Base-by-base conservation (phyloP, 2,329 filamentous ascomycete genomes). In the Phyllachora maydis region DNA sequence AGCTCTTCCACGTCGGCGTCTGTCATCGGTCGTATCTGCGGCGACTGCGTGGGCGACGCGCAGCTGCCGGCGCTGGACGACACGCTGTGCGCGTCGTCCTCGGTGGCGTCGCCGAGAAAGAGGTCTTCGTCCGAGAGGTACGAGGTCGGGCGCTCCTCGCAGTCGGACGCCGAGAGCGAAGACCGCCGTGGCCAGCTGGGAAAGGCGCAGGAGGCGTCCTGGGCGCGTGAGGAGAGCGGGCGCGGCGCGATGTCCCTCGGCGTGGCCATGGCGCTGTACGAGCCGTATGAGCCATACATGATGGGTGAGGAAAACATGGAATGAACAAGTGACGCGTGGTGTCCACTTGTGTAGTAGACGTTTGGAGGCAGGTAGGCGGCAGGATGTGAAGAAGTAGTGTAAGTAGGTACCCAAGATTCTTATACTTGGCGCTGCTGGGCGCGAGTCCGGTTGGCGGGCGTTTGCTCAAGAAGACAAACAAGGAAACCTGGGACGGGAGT, bases 111-210 rank as follows among this genome's bases (percentile, higher is more conserved):
- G 39, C 51, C 45, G n/a, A n/a, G n/a, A n/a, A n/a, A n/a, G 27
- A 59, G 57, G 35, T 71, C 66, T 45, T 71, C 66, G 48, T 72
- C 66, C 19, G 64, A 67, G 31, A 71, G 52, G 43, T 56, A 66
- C 1, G 61, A 62, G 3, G 58, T 57, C 11, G 60, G 54, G 28
- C 55, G 53, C 22, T 50, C 43, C 28, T 45, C 42, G 25, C 39
- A 38, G 33, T 48, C 41, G 25, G 45, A 44, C 32, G 52, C 48
- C 24, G 48, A 49, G 29, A 67, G 52, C 18, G 59, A 62, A 10
- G 53, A 48, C 19, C 62, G 52, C 28, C 60, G 54, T 14, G 62
- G 61, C 63, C 63, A 68, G 13, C 59, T 65, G 14, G 63, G 63
- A 33, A 56, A 67, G 14, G 62, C 63, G 45, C 62, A 66, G 18